Conservation (phyloP, 441 rosid species). For the Syzygium syzygioides region DNA sequence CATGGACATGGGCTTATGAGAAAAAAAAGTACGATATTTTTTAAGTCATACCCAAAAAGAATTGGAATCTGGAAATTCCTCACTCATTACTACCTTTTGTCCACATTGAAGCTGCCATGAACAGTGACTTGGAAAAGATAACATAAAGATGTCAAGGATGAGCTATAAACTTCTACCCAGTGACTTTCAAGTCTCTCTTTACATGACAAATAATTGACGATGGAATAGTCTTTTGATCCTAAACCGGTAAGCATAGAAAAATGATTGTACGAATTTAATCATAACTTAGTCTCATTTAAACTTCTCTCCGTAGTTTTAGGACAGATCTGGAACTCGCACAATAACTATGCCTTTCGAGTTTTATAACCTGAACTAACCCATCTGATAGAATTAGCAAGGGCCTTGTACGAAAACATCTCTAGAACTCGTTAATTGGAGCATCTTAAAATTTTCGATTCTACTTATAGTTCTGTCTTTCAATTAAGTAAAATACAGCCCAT, state of each 20-base stretch:
- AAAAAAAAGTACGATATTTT: background rate
- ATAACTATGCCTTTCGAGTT: background rate
- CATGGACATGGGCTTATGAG: background rate
- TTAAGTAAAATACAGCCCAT: background rate
- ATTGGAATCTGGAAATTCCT: background rate
- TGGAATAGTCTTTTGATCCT: background rate
- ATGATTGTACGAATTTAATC: background rate
- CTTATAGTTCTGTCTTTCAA: background rate
- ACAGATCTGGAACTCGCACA: background rate
- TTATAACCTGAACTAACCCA: background rate
- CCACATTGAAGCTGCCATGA: background rate
- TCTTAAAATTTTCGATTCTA: background rate
- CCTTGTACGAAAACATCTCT: background rate
- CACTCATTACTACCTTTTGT: background rate
- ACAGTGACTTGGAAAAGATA: background rate
- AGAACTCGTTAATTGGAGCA: background rate
- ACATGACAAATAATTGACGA: no score
- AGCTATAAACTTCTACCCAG: background rate
- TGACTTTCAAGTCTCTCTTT: background rate
- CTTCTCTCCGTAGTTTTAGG: background rate
- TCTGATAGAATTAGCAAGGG: background rate
- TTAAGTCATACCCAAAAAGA: background rate
- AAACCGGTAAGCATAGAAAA: background rate
- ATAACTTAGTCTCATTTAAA: background rate
- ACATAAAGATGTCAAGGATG: background rate